Evolutionary conservation across 139 green algal species (phyloP).

Genomic region (Prasinococcaceae sp.): DNA sequence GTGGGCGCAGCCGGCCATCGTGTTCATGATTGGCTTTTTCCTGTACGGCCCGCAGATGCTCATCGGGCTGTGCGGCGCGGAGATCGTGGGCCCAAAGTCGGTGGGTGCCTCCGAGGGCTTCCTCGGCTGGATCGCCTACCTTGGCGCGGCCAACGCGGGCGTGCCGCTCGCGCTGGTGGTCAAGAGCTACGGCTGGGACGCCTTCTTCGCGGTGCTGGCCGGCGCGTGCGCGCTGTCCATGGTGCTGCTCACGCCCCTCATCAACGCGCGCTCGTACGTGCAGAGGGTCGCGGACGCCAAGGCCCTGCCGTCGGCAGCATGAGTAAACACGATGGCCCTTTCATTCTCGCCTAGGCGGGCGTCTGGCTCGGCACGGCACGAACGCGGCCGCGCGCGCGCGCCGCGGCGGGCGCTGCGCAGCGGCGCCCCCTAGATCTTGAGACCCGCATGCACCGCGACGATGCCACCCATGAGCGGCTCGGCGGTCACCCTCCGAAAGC

Average conservation of each 20-base stretch:
- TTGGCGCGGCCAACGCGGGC: slow-evolving; percentile 60
- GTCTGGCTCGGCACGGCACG: no score
- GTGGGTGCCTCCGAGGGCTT: slow-evolving; percentile 87
- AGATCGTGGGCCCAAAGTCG: slow-evolving; percentile 69
- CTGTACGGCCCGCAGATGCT: slow-evolving; percentile 85
- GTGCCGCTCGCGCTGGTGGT: slow-evolving; percentile 90
- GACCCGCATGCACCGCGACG: slow-evolving; percentile 86
- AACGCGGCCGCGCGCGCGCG: no score
- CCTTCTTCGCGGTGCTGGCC: slow-evolving; percentile 62
- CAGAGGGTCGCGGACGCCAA: no score
- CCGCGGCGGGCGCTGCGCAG: no score
- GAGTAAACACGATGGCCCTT: no score
- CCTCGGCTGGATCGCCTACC: slow-evolving; percentile 80
- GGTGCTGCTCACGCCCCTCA: slow-evolving; percentile 77
- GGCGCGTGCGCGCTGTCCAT: slow-evolving; percentile 58
- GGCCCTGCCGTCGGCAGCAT: no score
- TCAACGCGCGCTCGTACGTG: slow-evolving; percentile 64
- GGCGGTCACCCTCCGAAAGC: slow-evolving; percentile 63
- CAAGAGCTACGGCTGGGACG: slow-evolving; percentile 45
- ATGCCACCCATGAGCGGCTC: slow-evolving; percentile 74
- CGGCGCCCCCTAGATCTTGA: slow-evolving; percentile 82
- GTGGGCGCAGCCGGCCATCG: slow-evolving; percentile 29
- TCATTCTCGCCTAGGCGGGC: no score
- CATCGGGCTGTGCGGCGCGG: slow-evolving; percentile 88
- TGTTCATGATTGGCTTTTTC: slow-evolving; percentile 91